A percentile compares a stretch with the other conserved stretches of the same genome.
Evolutionary conservation across 257 asterid genomes (phyloP).

Genomic region (Lantana camara): DNA sequence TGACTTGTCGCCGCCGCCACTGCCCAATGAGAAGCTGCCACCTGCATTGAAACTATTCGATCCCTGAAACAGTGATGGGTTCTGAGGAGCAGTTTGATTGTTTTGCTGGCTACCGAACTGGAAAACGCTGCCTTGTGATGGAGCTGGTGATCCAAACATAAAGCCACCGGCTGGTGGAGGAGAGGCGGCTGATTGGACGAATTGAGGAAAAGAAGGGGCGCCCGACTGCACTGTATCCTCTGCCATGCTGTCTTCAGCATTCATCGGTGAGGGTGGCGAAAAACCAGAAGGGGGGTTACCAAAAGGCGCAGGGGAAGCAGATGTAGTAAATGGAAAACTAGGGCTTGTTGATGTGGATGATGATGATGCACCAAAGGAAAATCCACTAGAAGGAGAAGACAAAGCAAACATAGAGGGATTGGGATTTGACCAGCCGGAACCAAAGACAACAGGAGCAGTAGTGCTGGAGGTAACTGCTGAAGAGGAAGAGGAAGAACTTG

Average conservation of each 20-base stretch:
- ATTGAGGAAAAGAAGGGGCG: constrained; percentile 33
- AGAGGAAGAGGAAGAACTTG: constrained; percentile 29
- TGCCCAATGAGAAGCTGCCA: constrained; percentile 80
- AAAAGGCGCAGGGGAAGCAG: constrained; percentile 43
- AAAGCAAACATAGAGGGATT: constrained; percentile 38
- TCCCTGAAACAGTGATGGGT: constrained; percentile 51
- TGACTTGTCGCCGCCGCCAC: constrained; percentile 56
- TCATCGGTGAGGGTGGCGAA: constrained; percentile 48
- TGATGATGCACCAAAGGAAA: constrained; percentile 52
- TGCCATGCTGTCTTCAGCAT: constrained; percentile 80
- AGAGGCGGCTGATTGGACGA: constrained; percentile 49
- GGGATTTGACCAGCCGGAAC: constrained; percentile 48
- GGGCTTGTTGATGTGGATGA: constrained; percentile 39
- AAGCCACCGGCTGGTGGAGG: constrained; percentile 35
- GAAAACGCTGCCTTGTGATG: constrained; percentile 46
- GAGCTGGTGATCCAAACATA: constrained; percentile 47
- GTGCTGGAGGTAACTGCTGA: constrained; percentile 30
- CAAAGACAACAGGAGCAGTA: constrained; percentile 38
- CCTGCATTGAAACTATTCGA: constrained; percentile 57
- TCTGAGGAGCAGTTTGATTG: constrained; percentile 45
- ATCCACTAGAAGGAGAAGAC: constrained; percentile 46
- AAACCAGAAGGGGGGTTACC: constrained; percentile 36
- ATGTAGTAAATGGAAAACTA: constrained; percentile 39
- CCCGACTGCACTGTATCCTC: constrained; percentile 74
- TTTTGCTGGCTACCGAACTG: constrained; percentile 61